Conservation (phyloP, 108 stramenopile species). For the Cyclostephanos tholiformis region DNA sequence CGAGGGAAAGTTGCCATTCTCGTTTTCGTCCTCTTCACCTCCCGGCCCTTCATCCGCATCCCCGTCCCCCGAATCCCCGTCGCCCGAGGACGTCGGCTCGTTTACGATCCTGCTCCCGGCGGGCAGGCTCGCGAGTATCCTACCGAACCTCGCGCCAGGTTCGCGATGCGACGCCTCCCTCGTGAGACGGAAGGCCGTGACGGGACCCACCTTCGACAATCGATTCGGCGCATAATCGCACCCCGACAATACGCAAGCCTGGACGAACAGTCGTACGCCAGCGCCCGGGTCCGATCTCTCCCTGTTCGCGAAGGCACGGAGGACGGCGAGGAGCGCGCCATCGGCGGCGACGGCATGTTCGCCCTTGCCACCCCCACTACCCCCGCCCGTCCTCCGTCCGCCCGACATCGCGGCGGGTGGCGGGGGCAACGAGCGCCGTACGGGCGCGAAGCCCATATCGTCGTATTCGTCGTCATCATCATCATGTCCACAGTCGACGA, state of each 20-base stretch:
- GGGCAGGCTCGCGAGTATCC: conserved; percentile 51
- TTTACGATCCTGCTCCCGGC: conserved; percentile 36
- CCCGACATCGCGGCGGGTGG: conserved; percentile 11
- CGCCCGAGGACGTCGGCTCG: background rate
- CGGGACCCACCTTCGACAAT: conserved; percentile 86
- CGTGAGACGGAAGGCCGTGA: conserved; percentile 88
- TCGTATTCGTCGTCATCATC: conserved; percentile 27
- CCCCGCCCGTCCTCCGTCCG: conserved; percentile 2
- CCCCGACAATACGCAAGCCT: conserved; percentile 93
- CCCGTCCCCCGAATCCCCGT: conserved; percentile 14
- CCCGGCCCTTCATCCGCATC: too few relatives aligned
- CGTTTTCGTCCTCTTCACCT: conserved; percentile 22
- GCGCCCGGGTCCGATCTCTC: conserved; percentile 57
- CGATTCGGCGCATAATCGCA: conserved; percentile 91
- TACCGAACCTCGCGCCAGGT: conserved; percentile 51
- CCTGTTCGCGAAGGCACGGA: conserved; percentile 52
- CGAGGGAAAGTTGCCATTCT: conserved; percentile 22
- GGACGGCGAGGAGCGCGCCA: conserved; percentile 48
- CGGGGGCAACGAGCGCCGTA: conserved; percentile 28
- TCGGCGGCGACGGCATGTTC: conserved; percentile 13
- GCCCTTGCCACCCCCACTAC: conserved; percentile 10
- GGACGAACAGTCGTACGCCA: conserved; percentile 87
- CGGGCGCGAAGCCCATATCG: conserved; percentile 40
- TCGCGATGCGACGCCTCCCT: conserved; percentile 62
- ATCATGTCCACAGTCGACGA: background rate